Percentiles rank a stretch among this genome's conserved stretches.
Conservation (phyloP, 228 moss, liverwort and hornwort genomes). For the Sphagnum magellanicum region DNA sequence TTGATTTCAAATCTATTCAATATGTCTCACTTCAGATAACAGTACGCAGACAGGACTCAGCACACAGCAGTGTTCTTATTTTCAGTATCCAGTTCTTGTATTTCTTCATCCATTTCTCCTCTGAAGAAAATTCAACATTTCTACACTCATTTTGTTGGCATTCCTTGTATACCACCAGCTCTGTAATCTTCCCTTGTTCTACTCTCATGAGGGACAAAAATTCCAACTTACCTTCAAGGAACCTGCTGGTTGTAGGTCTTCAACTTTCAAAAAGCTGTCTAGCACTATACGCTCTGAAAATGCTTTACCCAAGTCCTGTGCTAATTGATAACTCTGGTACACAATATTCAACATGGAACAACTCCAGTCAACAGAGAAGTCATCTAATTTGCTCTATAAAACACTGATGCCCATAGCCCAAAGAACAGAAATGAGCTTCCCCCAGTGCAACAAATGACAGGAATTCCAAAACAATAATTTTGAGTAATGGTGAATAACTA, state of each 20-base stretch:
- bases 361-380: background rate
- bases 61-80: too few species aligned
- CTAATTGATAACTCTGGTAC: slow-evolving; percentile 41
- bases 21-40: too few species aligned
- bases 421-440: background rate
- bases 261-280: slow-evolving; percentile 25
- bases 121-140: background rate
- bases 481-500: too few species aligned
- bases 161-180: too few species aligned
- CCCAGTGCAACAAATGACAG: too few species aligned
- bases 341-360: background rate
- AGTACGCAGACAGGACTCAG: too few species aligned
- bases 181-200: too few species aligned
- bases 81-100: too few species aligned
- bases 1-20: too few species aligned
- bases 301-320: slow-evolving; percentile 29
- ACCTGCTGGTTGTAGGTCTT: slow-evolving; percentile 17
- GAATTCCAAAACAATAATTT: too few species aligned
- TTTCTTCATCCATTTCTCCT: background rate
- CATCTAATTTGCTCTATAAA: background rate
- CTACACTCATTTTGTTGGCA: background rate
- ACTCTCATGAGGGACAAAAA: background rate
- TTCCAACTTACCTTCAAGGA: slow-evolving; percentile 26
- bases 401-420: background rate
- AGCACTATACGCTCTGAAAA: slow-evolving; percentile 37